Evolutionary conservation across 805 yeast species (phyloP).

Genomic region (Candida loeiensis): DNA sequence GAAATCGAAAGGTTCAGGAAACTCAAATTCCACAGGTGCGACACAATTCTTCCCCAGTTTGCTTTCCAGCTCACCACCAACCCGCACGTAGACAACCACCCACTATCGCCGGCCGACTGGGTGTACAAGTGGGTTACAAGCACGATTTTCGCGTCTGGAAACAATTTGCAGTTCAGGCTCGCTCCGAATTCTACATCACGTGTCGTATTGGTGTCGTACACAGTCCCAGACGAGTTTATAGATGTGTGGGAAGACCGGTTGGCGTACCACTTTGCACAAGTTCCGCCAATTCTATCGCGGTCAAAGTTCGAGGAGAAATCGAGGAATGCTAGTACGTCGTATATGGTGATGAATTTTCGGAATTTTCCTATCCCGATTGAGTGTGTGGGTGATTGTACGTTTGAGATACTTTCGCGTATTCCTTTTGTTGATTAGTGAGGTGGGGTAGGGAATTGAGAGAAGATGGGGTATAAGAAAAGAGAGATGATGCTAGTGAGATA

Average conservation of each 20-base stretch:
- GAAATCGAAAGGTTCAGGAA: constrained; percentile 6
- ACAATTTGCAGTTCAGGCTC: constrained; percentile 1
- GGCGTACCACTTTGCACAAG: background rate
- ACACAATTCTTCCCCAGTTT: constrained; percentile 1
- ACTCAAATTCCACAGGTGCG: constrained; percentile 1
- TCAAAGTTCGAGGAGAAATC: constrained; percentile 4
- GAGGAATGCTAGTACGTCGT: constrained; percentile 4
- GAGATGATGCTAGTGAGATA: too few relatives aligned
- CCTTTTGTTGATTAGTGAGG: constrained; percentile 5
- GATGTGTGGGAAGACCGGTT: constrained; percentile 2
- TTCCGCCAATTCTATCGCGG: constrained; percentile 2
- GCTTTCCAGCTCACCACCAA: constrained; percentile 5
- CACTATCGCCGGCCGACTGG: constrained; percentile 8
- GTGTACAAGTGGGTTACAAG: constrained; percentile 5
- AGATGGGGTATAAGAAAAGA: too few relatives aligned
- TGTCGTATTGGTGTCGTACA: constrained; percentile 5
- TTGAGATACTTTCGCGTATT: constrained; percentile 6
- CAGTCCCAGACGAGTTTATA: constrained; percentile 4
- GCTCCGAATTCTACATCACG: constrained; percentile 1
- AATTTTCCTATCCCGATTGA: background rate
- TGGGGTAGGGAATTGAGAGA: too few relatives aligned
- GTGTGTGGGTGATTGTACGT: constrained; percentile 1
- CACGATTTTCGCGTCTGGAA: constrained; percentile 1
- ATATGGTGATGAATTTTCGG: constrained; percentile 7
- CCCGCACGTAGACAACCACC: constrained; percentile 7